Conservation (phyloP, 1,139 yeast genomes). For the Geotrichum bryndzae region DNA sequence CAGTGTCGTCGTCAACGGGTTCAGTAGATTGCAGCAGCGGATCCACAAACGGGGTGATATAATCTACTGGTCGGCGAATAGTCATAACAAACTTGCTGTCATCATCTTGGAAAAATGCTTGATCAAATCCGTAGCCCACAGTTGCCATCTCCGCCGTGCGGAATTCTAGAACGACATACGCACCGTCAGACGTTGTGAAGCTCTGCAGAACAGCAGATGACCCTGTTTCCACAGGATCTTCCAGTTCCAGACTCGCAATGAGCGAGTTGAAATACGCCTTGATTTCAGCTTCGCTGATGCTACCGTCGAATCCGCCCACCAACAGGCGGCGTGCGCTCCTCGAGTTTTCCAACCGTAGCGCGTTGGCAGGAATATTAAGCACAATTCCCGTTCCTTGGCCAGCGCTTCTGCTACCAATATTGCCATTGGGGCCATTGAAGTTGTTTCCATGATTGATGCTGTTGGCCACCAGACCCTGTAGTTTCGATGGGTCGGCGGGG, state of each 20-base stretch:
- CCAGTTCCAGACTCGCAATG: constrained; percentile 22
- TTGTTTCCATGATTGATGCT: neutral
- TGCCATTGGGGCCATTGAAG: neutral
- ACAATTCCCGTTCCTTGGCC: neutral
- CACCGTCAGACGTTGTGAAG: constrained; percentile 31
- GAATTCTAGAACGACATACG: constrained; percentile 45
- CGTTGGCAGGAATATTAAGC: constrained; percentile 15
- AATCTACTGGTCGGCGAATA: constrained; percentile 57
- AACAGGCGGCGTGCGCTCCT: constrained; percentile 45
- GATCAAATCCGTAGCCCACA: constrained; percentile 45
- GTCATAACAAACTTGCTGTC: constrained; percentile 26
- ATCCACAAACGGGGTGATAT: constrained; percentile 40
- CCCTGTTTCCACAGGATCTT: constrained; percentile 24
- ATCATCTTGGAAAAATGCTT: constrained; percentile 32
- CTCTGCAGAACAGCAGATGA: constrained; percentile 25
- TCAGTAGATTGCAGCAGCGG: constrained; percentile 3
- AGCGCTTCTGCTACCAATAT: constrained; percentile 1
- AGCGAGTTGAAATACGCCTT: constrained; percentile 28
- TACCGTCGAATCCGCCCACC: constrained; percentile 43
- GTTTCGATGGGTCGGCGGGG: constrained; percentile 49
- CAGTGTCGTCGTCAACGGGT: neutral
- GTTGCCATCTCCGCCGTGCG: constrained; percentile 55
- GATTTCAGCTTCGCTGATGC: constrained; percentile 38
- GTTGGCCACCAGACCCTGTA: constrained; percentile 43
- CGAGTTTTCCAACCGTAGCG: constrained; percentile 25